phyloP scores from a whole-genome alignment of 2,329 filamentous ascomycete genomes.

The Clarireedia paspali region DNA sequence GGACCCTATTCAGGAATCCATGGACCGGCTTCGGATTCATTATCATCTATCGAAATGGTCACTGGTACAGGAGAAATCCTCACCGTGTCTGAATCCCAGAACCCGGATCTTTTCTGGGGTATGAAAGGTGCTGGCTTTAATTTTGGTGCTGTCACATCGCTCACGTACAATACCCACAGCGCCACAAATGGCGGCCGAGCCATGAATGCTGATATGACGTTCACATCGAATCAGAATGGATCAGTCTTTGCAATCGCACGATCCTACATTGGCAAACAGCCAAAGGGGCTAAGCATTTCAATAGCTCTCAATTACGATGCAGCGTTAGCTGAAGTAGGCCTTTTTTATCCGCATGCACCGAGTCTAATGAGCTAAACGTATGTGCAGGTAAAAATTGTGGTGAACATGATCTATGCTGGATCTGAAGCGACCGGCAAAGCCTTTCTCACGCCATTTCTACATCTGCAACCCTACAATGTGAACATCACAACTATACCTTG shows the following conservation, averaged over 20 bases:
- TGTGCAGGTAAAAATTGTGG: neutral
- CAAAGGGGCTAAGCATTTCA: too few species aligned
- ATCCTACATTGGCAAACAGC: too few species aligned
- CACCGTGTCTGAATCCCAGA: slow-evolving; percentile 12
- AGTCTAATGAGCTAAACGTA: too few species aligned
- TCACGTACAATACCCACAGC: neutral
- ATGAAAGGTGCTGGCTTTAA: slow-evolving; percentile 26
- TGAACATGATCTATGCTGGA: neutral
- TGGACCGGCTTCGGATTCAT: slow-evolving; percentile 3
- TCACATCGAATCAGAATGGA: neutral
- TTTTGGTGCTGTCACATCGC: slow-evolving; percentile 3
- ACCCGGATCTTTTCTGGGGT: slow-evolving; percentile 28
- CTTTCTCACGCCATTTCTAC: neutral
- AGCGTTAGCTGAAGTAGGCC: neutral
- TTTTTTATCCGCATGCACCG: too few species aligned
- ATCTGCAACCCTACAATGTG: neutral
- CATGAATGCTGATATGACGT: slow-evolving; percentile 2
- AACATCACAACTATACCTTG: neutral
- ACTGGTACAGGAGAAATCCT: slow-evolving; percentile 22
- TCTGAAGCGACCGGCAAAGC: neutral
- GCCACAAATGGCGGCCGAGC: neutral
- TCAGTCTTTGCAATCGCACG: neutral
- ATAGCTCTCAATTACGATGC: too few species aligned
- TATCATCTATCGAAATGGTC: slow-evolving; percentile 18
- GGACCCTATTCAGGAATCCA: slow-evolving; percentile 2